Evolutionary conservation across 2,329 filamentous ascomycete species (phyloP), one percentile per base, ranked within the genome.

Genomic region (Venturia pyrina): DNA sequence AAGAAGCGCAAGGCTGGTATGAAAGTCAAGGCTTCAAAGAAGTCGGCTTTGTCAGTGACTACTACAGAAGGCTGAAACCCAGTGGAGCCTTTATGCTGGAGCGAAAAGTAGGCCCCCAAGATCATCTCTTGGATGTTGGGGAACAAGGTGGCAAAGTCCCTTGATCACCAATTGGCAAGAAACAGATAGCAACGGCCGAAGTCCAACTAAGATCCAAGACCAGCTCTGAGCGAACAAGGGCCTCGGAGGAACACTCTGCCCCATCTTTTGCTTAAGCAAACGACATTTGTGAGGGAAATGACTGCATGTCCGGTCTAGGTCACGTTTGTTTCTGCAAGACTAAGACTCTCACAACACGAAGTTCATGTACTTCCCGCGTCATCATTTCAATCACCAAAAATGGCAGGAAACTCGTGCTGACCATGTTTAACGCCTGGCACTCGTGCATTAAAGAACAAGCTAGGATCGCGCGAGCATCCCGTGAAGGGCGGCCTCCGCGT

Each of bases 1-100:
- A 80, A 21, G 84, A 86, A 62, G 86, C 80, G 0, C 70, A 86
- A 68, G 78, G 79, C 61, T 88, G 86, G 86, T 88, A 88, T 75
- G 72, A 73, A 57, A 81, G 82, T 68, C 78, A 85, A 5, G 84
- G 82, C 0, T 88, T 88, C 67, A 76, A 77, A 68, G 78, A 83
- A 50, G 75, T 81, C 21, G 78, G 77, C 2, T 75, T 80, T 63
- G 79, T 86, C 56, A 78, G 82, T 62, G 79, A 76, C 3, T 88
- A 88, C 71, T 88, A 88, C 73, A 78, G 83, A 43, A 80, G 82
- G 57, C 73, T 88, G 69, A 81, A 79, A 63, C 85, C 85, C 15
- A 50, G 65, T 21, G 65, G 65, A 32, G 65, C 65, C n/a, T 66
- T 40, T 13, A 5, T 66, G 21, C 43, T 66, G 37, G 65, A 66